Evolutionary conservation across 768 basidiomycete species (phyloP).

Genomic region (Thelephora ganbajun): DNA sequence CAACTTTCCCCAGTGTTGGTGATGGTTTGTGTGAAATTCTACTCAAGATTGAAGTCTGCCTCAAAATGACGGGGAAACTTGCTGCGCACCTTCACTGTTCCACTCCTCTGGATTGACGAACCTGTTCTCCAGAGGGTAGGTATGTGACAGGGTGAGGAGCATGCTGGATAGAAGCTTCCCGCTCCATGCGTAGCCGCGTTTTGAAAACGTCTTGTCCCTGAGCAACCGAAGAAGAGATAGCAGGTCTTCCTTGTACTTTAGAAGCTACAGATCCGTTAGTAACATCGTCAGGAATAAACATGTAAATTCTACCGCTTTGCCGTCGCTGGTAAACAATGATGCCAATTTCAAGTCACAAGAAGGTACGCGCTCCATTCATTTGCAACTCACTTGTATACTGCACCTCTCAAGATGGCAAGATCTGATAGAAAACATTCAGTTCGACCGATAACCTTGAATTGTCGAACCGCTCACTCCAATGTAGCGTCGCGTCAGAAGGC

Average conservation of each 20-base stretch:
- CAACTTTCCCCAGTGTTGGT: slow-evolving; percentile 68
- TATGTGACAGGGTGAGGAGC: slow-evolving; percentile 62
- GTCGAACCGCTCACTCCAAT: slow-evolving; percentile 51
- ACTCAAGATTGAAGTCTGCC: background rate
- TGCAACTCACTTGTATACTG: slow-evolving; percentile 57
- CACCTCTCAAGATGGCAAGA: slow-evolving; percentile 63
- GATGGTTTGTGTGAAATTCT: slow-evolving; percentile 62
- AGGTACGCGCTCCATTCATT: background rate
- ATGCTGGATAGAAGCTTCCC: slow-evolving; percentile 64
- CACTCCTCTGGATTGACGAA: slow-evolving; percentile 73
- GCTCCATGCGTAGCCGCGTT: slow-evolving; percentile 72
- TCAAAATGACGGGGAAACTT: background rate
- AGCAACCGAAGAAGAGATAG: slow-evolving; percentile 47
- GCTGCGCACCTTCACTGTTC: slow-evolving; percentile 45
- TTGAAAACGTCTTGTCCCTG: slow-evolving; percentile 59
- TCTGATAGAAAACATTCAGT: slow-evolving; percentile 29
- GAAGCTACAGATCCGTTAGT: slow-evolving; percentile 26
- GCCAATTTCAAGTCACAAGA: background rate
- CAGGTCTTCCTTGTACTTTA: slow-evolving; percentile 49
- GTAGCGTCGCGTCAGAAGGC: slow-evolving; percentile 73
- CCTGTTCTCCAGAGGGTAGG: slow-evolving; percentile 69
- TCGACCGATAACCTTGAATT: background rate
- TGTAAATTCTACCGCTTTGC: slow-evolving; percentile 34
- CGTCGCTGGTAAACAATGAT: slow-evolving; percentile 23
- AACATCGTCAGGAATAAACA: background rate